A percentile compares a stretch with the other conserved stretches of the same genome.
Conservation (phyloP, 2,329 filamentous ascomycete species). For the Aspergillus amoenus region DNA sequence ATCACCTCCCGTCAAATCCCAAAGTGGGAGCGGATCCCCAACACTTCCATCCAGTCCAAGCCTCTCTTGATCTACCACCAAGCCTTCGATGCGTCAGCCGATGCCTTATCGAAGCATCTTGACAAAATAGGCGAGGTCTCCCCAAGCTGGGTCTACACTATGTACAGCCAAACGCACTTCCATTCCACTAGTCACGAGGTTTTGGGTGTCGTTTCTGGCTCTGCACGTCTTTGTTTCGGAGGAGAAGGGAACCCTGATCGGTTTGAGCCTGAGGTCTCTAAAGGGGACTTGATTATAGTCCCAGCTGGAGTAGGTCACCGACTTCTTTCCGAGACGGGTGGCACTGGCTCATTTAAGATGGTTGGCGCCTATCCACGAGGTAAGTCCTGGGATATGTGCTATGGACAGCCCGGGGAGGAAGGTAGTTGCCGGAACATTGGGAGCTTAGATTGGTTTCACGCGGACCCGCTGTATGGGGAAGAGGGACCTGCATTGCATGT, state of each 20-base stretch:
- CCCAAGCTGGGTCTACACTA: conserved; percentile 68
- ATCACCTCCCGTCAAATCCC: conserved; percentile 62
- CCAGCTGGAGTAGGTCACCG: conserved; percentile 67
- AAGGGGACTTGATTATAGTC: conserved; percentile 64
- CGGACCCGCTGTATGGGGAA: conserved; percentile 61
- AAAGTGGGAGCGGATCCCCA: conserved; percentile 57
- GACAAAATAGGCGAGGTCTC: conserved; percentile 52
- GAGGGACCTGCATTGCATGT: conserved; percentile 52
- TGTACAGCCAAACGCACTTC: conserved; percentile 67
- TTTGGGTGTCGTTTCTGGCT: conserved; percentile 59
- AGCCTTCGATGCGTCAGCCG: conserved; percentile 53
- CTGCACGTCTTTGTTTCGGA: conserved; percentile 64
- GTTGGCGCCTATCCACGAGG: conserved; percentile 64
- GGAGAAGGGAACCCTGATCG: conserved; percentile 60
- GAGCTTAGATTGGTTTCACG: conserved; percentile 56
- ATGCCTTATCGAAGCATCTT: conserved; percentile 59
- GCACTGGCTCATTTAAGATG: conserved; percentile 57
- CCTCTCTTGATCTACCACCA: conserved; percentile 67
- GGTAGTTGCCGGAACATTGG: conserved; percentile 51
- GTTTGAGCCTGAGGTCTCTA: conserved; percentile 56
- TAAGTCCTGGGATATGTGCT: conserved; percentile 69
- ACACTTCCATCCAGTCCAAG: conserved; percentile 63
- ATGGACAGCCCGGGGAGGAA: conserved; percentile 60
- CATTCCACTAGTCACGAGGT: conserved; percentile 69
- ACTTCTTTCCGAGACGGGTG: conserved; percentile 56